These are phyloP conservation scores for Ilex aquifolium DNA, from an alignment of 257 asterid species.

Conservation along the genomic window DNA sequence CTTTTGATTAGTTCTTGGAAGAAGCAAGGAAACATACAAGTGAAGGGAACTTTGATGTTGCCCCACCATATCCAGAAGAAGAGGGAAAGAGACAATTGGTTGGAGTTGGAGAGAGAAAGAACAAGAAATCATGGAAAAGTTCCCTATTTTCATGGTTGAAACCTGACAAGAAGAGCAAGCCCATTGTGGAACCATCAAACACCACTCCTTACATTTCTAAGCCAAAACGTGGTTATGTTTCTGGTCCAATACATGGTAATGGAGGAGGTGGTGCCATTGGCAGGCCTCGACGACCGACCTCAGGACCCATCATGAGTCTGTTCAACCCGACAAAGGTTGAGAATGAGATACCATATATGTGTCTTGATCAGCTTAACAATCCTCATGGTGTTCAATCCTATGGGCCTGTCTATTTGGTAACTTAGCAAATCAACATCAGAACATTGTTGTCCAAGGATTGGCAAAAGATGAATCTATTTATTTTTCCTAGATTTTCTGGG, in stretches of 20 bases:
- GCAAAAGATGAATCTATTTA: background rate
- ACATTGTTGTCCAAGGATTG: background rate
- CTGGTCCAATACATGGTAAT: conserved; percentile 42
- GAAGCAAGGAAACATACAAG: conserved; percentile 46
- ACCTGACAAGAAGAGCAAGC: conserved; percentile 39
- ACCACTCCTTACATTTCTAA: conserved; percentile 18
- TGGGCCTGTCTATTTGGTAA: conserved; percentile 78
- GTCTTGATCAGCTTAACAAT: conserved; percentile 36
- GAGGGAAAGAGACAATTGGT: conserved; percentile 18
- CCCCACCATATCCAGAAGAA: conserved; percentile 8
- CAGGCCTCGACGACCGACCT: conserved; percentile 30
- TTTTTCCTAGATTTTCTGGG: no score
- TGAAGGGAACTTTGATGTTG: conserved; percentile 14
- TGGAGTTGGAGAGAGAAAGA: conserved; percentile 30
- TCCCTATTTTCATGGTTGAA: conserved; percentile 61
- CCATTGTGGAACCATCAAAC: conserved; percentile 11
- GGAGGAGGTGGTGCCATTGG: conserved; percentile 3
- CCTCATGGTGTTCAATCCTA: conserved; percentile 38
- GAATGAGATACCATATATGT: conserved; percentile 51
- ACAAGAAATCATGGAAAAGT: conserved; percentile 63
- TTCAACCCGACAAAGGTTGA: conserved; percentile 30
- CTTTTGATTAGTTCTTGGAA: conserved; percentile 46
- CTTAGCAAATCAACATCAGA: conserved; percentile 24
- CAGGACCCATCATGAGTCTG: conserved; percentile 51
- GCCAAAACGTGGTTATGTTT: conserved; percentile 30